Conservation (phyloP, 1,284 basidiomycete genomes). For the Coniferiporia sulphurascens region DNA sequence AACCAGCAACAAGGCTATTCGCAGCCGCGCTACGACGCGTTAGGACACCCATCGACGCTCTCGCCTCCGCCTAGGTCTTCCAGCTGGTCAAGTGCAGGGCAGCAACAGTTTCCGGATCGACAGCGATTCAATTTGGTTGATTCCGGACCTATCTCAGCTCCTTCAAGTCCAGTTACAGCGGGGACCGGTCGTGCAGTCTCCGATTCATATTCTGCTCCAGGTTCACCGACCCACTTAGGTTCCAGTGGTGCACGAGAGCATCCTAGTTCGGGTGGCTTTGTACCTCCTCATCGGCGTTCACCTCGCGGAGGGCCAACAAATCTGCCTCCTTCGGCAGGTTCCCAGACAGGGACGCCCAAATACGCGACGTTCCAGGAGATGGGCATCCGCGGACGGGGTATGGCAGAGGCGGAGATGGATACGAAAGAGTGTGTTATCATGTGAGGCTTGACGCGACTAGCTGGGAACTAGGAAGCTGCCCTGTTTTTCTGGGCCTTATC, state of each 20-base stretch:
- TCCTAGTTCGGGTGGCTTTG: background rate
- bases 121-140: slow-evolving; percentile 6
- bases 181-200: slow-evolving; percentile 1
- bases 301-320: background rate
- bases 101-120: slow-evolving; percentile 5
- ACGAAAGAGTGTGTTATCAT: slow-evolving; percentile 12
- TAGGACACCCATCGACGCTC: background rate
- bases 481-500: too few relatives aligned
- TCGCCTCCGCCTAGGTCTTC: background rate
- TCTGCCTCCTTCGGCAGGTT: background rate
- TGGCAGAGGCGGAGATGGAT: slow-evolving; percentile 11
- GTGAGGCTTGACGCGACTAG: background rate
- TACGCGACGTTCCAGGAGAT: slow-evolving; percentile 15
- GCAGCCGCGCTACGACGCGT: background rate
- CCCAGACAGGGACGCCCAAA: background rate
- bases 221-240: background rate
- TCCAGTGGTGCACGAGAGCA: background rate
- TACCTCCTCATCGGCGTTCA: slow-evolving; percentile 2
- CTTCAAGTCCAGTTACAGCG: background rate
- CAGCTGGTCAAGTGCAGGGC: background rate
- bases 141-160: background rate
- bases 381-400: slow-evolving; percentile 6
- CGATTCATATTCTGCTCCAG: background rate
- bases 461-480: too few relatives aligned
- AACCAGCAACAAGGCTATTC: background rate